These are phyloP conservation scores for Linnemannia schmuckeri DNA, from an alignment of 192 early-diverging fungal species.

Conservation along the genomic window DNA sequence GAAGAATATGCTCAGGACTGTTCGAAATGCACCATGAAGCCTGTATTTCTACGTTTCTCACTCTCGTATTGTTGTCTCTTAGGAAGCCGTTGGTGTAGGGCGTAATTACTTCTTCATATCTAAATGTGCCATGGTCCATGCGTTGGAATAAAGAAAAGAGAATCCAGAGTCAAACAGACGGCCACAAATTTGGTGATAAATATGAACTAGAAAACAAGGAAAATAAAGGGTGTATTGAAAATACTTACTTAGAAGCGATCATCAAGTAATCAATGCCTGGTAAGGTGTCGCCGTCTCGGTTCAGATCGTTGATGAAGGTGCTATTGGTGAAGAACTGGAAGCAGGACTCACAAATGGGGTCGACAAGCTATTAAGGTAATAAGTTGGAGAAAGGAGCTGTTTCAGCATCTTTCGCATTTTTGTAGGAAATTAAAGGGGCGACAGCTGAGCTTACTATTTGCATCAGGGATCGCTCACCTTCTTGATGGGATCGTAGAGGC, in stretches of 20 bases:
- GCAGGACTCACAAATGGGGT: neutral
- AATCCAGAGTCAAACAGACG: neutral
- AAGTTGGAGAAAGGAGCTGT: no score
- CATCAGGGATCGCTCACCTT: neutral
- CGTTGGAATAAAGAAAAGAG: neutral
- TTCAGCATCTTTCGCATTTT: no score
- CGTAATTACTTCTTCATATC: slow-evolving; percentile 14
- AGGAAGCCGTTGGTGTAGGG: slow-evolving; percentile 29
- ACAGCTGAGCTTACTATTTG: no score
- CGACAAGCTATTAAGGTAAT: neutral
- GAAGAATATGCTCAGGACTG: neutral
- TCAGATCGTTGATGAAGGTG: slow-evolving; percentile 2
- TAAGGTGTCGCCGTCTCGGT: neutral
- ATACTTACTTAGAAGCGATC: neutral
- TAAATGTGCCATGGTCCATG: neutral
- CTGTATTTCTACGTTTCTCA: slow-evolving; percentile 16
- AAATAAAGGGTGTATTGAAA: neutral
- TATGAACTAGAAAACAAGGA: neutral
- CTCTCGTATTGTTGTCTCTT: neutral
- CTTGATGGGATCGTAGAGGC: neutral
- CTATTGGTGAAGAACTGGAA: neutral
- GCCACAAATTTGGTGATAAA: neutral
- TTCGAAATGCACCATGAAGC: slow-evolving; percentile 9
- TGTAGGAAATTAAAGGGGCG: no score
- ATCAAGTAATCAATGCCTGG: slow-evolving; percentile 7